Evolutionary conservation across 768 basidiomycete genomes (phyloP).

Genomic region (Podaxis rugospora): DNA sequence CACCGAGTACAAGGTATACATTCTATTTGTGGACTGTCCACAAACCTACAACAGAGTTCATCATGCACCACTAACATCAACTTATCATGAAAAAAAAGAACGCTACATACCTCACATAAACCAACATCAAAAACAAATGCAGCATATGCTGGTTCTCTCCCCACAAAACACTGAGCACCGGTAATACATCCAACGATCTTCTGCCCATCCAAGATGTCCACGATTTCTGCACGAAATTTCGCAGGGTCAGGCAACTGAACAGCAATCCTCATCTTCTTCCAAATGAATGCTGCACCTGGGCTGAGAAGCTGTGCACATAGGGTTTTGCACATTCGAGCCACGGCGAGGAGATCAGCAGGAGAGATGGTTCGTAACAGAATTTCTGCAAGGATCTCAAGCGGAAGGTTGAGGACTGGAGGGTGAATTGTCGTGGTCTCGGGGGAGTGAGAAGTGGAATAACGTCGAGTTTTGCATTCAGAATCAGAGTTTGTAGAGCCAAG

Average conservation of each 20-base stretch:
- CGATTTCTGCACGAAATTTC: neutral
- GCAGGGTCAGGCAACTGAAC: neutral
- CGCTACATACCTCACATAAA: conserved; percentile 42
- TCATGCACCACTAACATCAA: neutral
- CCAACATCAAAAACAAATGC: conserved; percentile 60
- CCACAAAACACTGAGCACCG: neutral
- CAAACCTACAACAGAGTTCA: neutral
- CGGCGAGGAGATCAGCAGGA: conserved; percentile 51
- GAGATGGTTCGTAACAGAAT: conserved; percentile 50
- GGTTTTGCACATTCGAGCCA: conserved; percentile 54
- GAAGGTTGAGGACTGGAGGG: conserved; percentile 25
- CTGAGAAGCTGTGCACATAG: conserved; percentile 44
- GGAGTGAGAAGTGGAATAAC: too few species aligned
- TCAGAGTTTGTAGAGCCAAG: neutral
- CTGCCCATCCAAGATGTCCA: neutral
- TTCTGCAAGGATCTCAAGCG: conserved; percentile 62
- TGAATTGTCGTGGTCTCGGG: neutral
- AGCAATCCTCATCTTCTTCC: neutral
- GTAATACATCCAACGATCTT: neutral
- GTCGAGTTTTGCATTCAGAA: neutral
- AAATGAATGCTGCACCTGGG: neutral
- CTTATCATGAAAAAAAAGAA: neutral
- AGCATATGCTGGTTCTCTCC: conserved; percentile 32
- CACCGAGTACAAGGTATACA: neutral
- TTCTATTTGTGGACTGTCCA: neutral